Evolutionary conservation across 2,329 filamentous ascomycete genomes (phyloP).

Genomic region (Penicillium capsulatum): DNA sequence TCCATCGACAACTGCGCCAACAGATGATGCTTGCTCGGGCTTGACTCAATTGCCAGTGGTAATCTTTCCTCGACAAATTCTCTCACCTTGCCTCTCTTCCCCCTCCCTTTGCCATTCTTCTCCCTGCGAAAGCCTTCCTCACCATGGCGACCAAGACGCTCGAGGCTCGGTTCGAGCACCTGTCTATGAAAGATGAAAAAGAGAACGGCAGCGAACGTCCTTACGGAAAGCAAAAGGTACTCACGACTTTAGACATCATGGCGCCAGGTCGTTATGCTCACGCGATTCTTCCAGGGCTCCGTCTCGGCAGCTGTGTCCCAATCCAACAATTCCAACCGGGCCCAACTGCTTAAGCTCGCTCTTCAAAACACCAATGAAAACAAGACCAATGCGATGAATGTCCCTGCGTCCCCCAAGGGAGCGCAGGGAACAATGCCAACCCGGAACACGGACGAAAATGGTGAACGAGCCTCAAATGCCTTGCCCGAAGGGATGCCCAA

Average conservation of each 20-base stretch:
- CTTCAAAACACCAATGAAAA: constrained; percentile 71
- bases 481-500: constrained; percentile 50
- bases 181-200: constrained; percentile 87
- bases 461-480: constrained; percentile 34
- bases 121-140: constrained; percentile 5
- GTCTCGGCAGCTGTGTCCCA: constrained; percentile 46
- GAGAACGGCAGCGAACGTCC: constrained; percentile 53
- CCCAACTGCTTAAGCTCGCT: constrained; percentile 81
- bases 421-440: constrained; percentile 41
- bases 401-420: constrained; percentile 59
- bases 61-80: neutral
- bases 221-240: constrained; percentile 75
- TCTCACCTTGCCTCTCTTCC: constrained; percentile 1
- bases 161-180: constrained; percentile 82
- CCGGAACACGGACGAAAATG: constrained; percentile 47
- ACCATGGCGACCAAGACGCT: constrained; percentile 71
- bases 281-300: constrained; percentile 38
- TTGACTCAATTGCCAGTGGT: neutral
- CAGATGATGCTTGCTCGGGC: constrained; percentile 10
- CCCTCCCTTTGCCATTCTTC: constrained; percentile 4
- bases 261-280: constrained; percentile 15
- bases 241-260: constrained; percentile 7
- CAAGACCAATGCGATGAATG: constrained; percentile 52
- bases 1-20: constrained; percentile 8
- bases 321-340: constrained; percentile 55